Percentiles rank a stretch among this genome's conserved stretches.
Conservation (phyloP, 108 stramenopile genomes). For the Cyclotella kingstonii region DNA sequence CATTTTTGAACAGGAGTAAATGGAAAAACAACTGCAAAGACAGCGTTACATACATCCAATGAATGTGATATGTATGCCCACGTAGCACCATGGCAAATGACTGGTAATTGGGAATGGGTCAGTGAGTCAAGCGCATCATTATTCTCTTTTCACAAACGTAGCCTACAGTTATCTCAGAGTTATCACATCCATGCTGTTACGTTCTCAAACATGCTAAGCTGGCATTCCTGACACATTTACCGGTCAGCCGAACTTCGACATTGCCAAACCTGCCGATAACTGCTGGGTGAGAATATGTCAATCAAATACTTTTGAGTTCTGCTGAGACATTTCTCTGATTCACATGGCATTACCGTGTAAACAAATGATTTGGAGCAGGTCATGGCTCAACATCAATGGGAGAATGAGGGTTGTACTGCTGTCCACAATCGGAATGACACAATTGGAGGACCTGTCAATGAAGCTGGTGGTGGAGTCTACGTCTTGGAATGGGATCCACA, state of each 20-base stretch:
- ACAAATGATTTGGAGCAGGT: no score
- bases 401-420: constrained; percentile 91
- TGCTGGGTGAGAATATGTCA: constrained; percentile 82
- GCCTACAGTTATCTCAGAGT: no score
- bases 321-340: no score
- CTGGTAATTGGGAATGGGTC: constrained; percentile 71
- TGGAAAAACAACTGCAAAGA: constrained; percentile 43
- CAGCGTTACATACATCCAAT: constrained; percentile 51
- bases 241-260: constrained; percentile 50
- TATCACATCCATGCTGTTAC: no score
- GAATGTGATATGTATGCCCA: constrained; percentile 81
- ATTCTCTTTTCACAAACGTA: neutral
- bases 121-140: constrained; percentile 17
- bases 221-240: constrained; percentile 80
- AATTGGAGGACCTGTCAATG: constrained; percentile 76
- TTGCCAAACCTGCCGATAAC: constrained; percentile 60
- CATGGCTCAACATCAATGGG: constrained; percentile 91
- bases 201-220: constrained; percentile 17
- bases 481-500: constrained; percentile 87
- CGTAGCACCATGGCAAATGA: constrained; percentile 64
- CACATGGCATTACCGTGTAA: no score
- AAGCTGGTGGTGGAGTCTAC: constrained; percentile 73
- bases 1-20: constrained; percentile 33
- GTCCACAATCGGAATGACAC: constrained; percentile 62
- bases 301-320: no score